Conservation (phyloP, 495 filamentous ascomycete species). For the Cudoniella acicularis region DNA sequence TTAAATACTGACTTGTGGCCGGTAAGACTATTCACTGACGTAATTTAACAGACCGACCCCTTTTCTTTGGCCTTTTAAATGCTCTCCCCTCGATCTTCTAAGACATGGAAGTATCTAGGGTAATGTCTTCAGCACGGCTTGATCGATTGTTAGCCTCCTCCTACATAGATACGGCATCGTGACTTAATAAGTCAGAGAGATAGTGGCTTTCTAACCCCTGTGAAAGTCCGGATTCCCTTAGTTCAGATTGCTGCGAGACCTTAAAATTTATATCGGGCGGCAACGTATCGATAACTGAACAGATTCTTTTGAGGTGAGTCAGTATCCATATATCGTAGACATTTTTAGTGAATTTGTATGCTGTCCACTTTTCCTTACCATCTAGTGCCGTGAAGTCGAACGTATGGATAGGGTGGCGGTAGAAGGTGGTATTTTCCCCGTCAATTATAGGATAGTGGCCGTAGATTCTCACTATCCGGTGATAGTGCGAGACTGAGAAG, state of each 20-base stretch:
- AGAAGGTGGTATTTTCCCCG: conserved; percentile 27
- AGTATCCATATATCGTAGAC: too few relatives aligned
- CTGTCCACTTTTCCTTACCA: too few relatives aligned
- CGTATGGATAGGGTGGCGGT: conserved; percentile 29
- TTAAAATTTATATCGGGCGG: too few relatives aligned
- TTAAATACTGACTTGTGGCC: too few relatives aligned
- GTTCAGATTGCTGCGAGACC: too few relatives aligned
- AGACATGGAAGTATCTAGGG: neutral
- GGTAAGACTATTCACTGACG: conserved; percentile 1
- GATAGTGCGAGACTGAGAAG: conserved; percentile 32
- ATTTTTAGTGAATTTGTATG: too few relatives aligned
- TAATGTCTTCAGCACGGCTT: neutral
- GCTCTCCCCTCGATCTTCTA: neutral
- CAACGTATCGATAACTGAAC: too few relatives aligned
- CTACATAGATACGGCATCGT: neutral
- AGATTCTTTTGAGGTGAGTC: too few relatives aligned
- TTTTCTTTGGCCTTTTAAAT: conserved; percentile 1
- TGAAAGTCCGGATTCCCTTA: too few relatives aligned
- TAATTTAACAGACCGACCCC: conserved; percentile 2
- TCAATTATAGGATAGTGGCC: conserved; percentile 32
- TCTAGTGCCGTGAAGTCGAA: too few relatives aligned
- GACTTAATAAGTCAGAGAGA: neutral
- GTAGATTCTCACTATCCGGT: conserved; percentile 32
- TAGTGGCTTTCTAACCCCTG: conserved; percentile 6
- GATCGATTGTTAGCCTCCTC: neutral